Conservation (phyloP, 228 moss, liverwort and hornwort species). For the Sphagnum magellanicum region DNA sequence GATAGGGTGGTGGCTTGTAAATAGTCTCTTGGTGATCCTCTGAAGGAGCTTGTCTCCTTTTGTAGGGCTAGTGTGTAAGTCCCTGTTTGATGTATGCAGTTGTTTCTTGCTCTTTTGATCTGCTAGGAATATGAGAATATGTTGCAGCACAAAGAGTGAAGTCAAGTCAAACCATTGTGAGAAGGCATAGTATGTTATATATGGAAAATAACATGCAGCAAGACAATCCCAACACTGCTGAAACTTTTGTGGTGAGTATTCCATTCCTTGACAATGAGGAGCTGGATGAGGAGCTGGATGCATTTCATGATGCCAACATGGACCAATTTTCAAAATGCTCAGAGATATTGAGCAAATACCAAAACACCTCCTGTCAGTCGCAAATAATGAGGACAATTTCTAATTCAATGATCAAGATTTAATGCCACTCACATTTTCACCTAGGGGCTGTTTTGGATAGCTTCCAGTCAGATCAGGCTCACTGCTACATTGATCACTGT, state of each 20-base stretch:
- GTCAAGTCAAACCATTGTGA: constrained; percentile 54
- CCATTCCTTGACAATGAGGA: constrained; percentile 55
- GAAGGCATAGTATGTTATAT: constrained; percentile 54
- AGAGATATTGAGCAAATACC: constrained; percentile 24
- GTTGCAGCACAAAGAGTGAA: constrained; percentile 68
- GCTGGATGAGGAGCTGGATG: constrained; percentile 25
- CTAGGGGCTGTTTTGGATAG: too few species aligned
- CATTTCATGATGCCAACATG: constrained; percentile 57
- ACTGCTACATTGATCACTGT: too few species aligned
- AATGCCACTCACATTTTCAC: too few species aligned
- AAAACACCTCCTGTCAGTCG: too few species aligned
- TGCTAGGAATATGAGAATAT: constrained; percentile 59
- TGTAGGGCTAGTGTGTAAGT: too few species aligned
- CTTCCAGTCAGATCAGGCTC: too few species aligned
- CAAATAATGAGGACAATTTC: too few species aligned
- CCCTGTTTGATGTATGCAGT: too few species aligned
- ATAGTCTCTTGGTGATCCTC: too few species aligned
- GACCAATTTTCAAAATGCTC: constrained; percentile 62
- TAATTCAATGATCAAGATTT: too few species aligned
- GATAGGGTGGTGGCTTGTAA: not conserved
- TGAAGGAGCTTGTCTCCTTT: too few species aligned
- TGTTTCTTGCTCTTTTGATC: not conserved
- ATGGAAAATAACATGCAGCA: constrained; percentile 28
- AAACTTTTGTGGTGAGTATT: constrained; percentile 17
- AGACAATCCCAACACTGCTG: constrained; percentile 16